phyloP scores from a whole-genome alignment of 2,329 filamentous ascomycete species.

The Gaeumannomyces sp. region DNA sequence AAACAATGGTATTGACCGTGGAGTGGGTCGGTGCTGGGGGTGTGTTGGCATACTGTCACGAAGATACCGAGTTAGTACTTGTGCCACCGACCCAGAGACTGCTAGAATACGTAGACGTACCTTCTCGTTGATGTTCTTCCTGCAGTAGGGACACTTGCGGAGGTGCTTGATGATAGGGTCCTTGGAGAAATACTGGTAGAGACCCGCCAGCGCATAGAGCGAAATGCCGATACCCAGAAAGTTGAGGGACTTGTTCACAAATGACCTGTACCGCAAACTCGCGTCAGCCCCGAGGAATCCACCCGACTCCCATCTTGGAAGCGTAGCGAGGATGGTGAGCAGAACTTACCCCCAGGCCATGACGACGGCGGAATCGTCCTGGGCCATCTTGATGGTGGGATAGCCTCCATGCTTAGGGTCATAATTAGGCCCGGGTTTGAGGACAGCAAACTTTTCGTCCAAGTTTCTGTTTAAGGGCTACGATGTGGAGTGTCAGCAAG shows the following conservation, averaged over 20 bases:
- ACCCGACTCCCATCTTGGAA: not conserved
- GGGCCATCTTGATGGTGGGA: constrained; percentile 63
- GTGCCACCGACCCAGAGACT: not conserved
- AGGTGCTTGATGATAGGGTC: constrained; percentile 67
- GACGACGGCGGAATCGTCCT: constrained; percentile 65
- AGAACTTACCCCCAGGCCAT: constrained; percentile 59
- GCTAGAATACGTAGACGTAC: constrained; percentile 27
- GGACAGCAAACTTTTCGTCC: constrained; percentile 66
- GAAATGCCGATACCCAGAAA: constrained; percentile 61
- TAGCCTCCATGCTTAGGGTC: constrained; percentile 46
- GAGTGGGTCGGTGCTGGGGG: not conserved
- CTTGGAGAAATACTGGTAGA: constrained; percentile 54
- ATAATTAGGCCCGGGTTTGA: constrained; percentile 51
- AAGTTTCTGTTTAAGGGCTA: constrained; percentile 61
- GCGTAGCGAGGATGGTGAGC: not conserved
- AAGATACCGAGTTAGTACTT: not conserved
- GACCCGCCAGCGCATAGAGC: constrained; percentile 56
- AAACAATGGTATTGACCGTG: not conserved
- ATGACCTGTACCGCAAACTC: constrained; percentile 35
- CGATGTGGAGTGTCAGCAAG: not conserved
- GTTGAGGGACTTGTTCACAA: constrained; percentile 58
- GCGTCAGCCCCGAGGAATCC: constrained; percentile 2
- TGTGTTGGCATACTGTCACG: not conserved
- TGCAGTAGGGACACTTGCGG: constrained; percentile 62
- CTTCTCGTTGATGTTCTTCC: constrained; percentile 57